phyloP scores from a whole-genome alignment of 1,284 basidiomycete species.

The Exsudoporus floridanus region DNA sequence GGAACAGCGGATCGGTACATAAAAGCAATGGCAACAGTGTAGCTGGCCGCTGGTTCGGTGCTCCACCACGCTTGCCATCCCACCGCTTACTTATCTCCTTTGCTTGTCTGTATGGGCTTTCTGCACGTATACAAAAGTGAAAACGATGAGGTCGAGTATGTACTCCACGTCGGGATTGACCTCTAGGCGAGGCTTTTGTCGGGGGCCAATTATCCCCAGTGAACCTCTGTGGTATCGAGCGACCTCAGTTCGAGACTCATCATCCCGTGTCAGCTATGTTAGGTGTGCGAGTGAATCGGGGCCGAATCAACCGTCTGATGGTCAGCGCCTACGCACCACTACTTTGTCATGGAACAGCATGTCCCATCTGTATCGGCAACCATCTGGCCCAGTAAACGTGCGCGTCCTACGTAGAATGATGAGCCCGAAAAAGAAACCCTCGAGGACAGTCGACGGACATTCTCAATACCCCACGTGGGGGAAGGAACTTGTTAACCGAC shows the following conservation, averaged over 20 bases:
- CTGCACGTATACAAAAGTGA: slow-evolving; percentile 45
- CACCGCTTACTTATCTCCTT: no score
- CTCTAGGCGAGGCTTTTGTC: slow-evolving; percentile 32
- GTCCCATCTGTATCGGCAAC: slow-evolving; percentile 28
- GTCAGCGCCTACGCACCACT: slow-evolving; percentile 18
- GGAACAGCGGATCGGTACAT: no score
- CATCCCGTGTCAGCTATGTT: slow-evolving; percentile 23
- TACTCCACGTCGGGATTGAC: slow-evolving; percentile 34
- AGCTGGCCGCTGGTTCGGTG: no score
- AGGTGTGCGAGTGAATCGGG: neutral
- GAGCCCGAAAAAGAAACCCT: neutral
- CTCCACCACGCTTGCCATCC: no score
- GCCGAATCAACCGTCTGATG: neutral
- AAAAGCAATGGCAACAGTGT: no score
- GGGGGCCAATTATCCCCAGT: slow-evolving; percentile 21
- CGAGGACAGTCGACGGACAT: slow-evolving; percentile 16
- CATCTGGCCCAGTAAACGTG: slow-evolving; percentile 31
- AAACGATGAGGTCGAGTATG: slow-evolving; percentile 40
- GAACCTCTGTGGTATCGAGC: slow-evolving; percentile 31
- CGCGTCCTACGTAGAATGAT: slow-evolving; percentile 21
- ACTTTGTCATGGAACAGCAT: slow-evolving; percentile 11
- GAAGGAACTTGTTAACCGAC: slow-evolving; percentile 28
- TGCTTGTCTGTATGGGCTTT: slow-evolving; percentile 35
- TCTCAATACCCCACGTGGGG: slow-evolving; percentile 23
- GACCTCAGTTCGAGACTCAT: slow-evolving; percentile 21